These are phyloP conservation scores for Lasiodiplodia citricola DNA, from an alignment of 2,329 filamentous ascomycete species.

Conservation along the genomic window DNA sequence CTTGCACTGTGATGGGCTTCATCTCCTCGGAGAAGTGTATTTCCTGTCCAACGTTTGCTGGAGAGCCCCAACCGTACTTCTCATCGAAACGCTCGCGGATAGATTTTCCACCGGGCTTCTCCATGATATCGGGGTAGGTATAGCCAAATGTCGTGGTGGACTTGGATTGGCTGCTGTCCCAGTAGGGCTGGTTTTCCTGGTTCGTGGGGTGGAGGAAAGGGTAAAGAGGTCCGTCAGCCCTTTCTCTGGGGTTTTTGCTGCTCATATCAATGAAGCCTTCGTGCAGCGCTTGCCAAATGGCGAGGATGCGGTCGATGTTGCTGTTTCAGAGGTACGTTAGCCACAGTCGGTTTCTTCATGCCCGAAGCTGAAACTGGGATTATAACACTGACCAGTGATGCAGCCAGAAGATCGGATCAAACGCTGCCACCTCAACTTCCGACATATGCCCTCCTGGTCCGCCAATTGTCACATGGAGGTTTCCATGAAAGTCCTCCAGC, in stretches of 20 bases:
- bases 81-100: too few species aligned
- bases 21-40: too few species aligned
- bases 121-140: too few species aligned
- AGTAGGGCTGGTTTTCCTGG: too few species aligned
- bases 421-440: background rate
- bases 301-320: background rate
- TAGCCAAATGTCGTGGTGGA: too few species aligned
- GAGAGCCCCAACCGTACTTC: too few species aligned
- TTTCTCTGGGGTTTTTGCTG: background rate
- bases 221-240: background rate
- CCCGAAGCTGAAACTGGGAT: background rate
- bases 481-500: background rate
- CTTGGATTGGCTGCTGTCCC: too few species aligned
- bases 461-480: background rate
- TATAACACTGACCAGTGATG: background rate
- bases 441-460: background rate
- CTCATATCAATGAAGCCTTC: background rate
- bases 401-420: background rate
- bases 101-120: too few species aligned
- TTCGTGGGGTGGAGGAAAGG: background rate
- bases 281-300: background rate
- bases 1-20: too few species aligned
- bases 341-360: too few species aligned
- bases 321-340: background rate
- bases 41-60: too few species aligned